A percentile compares a stretch with the other conserved stretches of the same genome.
Conservation (phyloP, 2,329 filamentous ascomycete genomes). For the Sporothrix globosa region DNA sequence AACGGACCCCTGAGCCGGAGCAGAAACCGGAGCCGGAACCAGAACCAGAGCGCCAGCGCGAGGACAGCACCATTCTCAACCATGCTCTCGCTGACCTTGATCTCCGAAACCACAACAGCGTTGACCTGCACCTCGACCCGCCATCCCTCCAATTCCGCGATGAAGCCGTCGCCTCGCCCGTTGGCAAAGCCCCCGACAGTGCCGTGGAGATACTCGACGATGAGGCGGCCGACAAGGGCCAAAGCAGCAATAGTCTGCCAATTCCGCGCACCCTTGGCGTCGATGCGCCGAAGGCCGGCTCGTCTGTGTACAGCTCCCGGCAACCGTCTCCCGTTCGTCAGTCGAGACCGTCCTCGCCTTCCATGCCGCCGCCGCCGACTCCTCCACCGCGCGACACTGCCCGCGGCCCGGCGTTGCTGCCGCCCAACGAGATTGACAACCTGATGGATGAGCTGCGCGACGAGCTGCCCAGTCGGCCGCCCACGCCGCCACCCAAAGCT, state of each 20-base stretch:
- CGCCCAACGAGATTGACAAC: conserved; percentile 42
- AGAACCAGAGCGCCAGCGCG: background rate
- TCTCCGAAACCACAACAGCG: background rate
- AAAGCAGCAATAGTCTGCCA: background rate
- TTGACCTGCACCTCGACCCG: background rate
- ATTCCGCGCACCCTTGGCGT: background rate
- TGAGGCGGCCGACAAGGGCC: conserved; percentile 26
- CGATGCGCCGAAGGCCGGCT: background rate
- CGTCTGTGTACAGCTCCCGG: conserved; percentile 1
- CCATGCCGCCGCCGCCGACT: conserved; percentile 19
- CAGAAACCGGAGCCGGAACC: background rate
- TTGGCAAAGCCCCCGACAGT: conserved; percentile 47
- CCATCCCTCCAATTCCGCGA: background rate
- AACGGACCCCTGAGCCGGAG: background rate
- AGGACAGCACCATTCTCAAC: background rate
- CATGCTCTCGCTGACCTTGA: background rate
- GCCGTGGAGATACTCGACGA: conserved; percentile 47
- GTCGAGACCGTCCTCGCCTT: too few relatives aligned
- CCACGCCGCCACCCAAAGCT: conserved; percentile 41
- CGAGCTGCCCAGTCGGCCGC: conserved; percentile 37
- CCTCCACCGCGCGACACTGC: conserved; percentile 27
- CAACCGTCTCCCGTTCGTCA: background rate
- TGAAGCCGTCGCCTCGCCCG: conserved; percentile 39
- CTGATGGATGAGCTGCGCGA: conserved; percentile 41
- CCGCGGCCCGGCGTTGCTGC: conserved; percentile 31